phyloP scores from a whole-genome alignment of 2,329 filamentous ascomycete species.

The Colletotrichum sublineola region DNA sequence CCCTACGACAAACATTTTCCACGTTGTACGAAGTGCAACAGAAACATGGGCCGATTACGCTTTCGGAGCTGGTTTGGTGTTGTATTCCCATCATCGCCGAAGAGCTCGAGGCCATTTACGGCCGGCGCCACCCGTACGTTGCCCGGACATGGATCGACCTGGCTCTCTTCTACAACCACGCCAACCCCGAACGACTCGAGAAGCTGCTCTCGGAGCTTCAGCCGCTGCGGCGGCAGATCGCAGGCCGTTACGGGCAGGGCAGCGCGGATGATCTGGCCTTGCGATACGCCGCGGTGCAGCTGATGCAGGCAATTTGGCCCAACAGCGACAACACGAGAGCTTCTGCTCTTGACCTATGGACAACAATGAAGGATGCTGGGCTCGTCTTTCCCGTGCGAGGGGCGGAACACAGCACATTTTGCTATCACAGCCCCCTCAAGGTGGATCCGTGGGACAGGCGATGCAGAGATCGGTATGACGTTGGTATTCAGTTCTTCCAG shows the following conservation, averaged over 20 bases:
- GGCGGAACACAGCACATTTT: constrained; percentile 55
- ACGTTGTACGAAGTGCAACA: constrained; percentile 61
- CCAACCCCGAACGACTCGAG: constrained; percentile 53
- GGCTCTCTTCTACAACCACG: constrained; percentile 56
- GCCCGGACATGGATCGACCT: constrained; percentile 58
- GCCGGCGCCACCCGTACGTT: constrained; percentile 58
- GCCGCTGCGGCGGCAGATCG: constrained; percentile 52
- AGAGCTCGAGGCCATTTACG: constrained; percentile 60
- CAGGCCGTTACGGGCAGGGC: constrained; percentile 50
- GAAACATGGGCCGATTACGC: constrained; percentile 57
- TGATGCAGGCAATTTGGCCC: constrained; percentile 54
- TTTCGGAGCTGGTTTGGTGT: constrained; percentile 59
- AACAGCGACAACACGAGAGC: constrained; percentile 52
- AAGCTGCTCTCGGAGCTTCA: constrained; percentile 56
- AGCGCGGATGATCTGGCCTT: constrained; percentile 54
- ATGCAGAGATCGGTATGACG: constrained; percentile 57
- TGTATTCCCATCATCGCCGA: constrained; percentile 58
- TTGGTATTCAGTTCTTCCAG: constrained; percentile 54
- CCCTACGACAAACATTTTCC: constrained; percentile 58
- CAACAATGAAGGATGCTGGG: constrained; percentile 51
- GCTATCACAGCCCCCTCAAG: constrained; percentile 60
- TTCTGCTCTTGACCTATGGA: constrained; percentile 55
- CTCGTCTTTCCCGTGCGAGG: constrained; percentile 55
- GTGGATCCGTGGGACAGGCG: constrained; percentile 60
- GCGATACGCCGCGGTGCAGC: constrained; percentile 57